phyloP scores from a whole-genome alignment of 2,329 filamentous ascomycete genomes.

The Dactylella cylindrospora region DNA sequence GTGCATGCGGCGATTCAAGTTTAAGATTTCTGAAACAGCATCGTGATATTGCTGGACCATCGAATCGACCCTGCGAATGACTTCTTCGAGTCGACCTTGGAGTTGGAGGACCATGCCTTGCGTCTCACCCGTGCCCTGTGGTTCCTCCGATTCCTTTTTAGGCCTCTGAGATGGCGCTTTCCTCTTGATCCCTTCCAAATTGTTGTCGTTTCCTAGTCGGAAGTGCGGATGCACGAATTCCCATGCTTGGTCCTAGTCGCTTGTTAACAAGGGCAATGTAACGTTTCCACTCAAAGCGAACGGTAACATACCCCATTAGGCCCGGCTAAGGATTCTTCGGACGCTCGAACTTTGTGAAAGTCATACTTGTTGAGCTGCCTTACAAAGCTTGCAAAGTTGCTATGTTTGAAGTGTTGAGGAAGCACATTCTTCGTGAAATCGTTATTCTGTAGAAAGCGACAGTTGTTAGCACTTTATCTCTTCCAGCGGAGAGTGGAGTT shows the following conservation, averaged over 20 bases:
- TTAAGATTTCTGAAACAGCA: slow-evolving; percentile 7
- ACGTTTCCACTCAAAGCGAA: slow-evolving; percentile 1
- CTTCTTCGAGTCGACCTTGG: slow-evolving; percentile 17
- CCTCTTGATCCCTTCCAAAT: slow-evolving; percentile 89
- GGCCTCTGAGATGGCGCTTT: slow-evolving; percentile 73
- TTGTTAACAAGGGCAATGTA: background rate
- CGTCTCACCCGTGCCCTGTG: slow-evolving; percentile 6
- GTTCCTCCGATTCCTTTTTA: slow-evolving; percentile 43
- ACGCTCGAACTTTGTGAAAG: slow-evolving; percentile 96
- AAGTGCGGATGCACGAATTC: slow-evolving; percentile 98
- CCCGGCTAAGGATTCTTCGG: slow-evolving; percentile 66
- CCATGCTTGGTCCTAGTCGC: slow-evolving; percentile 65
- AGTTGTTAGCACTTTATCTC: slow-evolving; percentile 12
- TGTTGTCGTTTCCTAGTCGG: slow-evolving; percentile 91
- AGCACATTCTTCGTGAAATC: slow-evolving; percentile 97
- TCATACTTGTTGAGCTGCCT: slow-evolving; percentile 92
- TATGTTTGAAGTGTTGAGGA: slow-evolving; percentile 98
- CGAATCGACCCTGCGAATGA: slow-evolving; percentile 9
- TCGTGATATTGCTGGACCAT: slow-evolving; percentile 28
- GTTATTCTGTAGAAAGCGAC: slow-evolving; percentile 69
- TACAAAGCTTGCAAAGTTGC: slow-evolving; percentile 96
- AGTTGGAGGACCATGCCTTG: slow-evolving; percentile 7
- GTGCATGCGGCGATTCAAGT: slow-evolving; percentile 2
- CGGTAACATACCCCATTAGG: slow-evolving; percentile 29
- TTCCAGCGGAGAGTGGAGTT: slow-evolving; percentile 28